Evolutionary conservation across 208 protist species (phyloP).

Genomic region (Trypanosoma boissoni): DNA sequence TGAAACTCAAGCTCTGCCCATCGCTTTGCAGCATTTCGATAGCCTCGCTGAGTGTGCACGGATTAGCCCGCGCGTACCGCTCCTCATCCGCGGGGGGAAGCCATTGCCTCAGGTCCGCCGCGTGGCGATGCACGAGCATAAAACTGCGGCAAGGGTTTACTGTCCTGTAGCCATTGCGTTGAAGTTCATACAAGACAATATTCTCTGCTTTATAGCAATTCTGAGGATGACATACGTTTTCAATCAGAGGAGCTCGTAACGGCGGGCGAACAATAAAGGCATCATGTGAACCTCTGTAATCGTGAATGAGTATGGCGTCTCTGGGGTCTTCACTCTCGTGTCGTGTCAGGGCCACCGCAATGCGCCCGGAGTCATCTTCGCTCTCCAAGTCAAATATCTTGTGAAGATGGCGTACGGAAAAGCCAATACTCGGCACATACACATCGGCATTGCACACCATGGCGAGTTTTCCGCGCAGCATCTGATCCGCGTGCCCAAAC

Average conservation of each 20-base stretch:
- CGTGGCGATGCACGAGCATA: constrained; percentile 70
- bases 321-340: constrained; percentile 60
- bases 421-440: constrained; percentile 43
- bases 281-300: constrained; percentile 87
- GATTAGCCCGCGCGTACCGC: constrained; percentile 55
- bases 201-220: constrained; percentile 90
- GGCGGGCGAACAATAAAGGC: constrained; percentile 74
- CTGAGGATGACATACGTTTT: constrained; percentile 55
- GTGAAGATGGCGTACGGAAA: constrained; percentile 28
- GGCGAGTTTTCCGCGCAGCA: constrained; percentile 39
- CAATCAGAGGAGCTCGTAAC: constrained; percentile 39
- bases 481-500: constrained; percentile 64
- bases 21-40: not conserved
- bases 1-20: not conserved
- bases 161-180: constrained; percentile 47
- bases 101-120: constrained; percentile 81
- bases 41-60: constrained; percentile 49
- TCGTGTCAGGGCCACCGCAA: constrained; percentile 70
- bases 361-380: not conserved
- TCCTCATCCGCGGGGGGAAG: constrained; percentile 67
- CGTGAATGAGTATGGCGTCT: constrained; percentile 58
- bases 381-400: constrained; percentile 27
- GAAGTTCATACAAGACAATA: constrained; percentile 78
- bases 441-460: constrained; percentile 90
- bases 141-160: constrained; percentile 68